These are phyloP conservation scores for Pichia californica DNA, from an alignment of 805 yeast species.

Conservation along the genomic window DNA sequence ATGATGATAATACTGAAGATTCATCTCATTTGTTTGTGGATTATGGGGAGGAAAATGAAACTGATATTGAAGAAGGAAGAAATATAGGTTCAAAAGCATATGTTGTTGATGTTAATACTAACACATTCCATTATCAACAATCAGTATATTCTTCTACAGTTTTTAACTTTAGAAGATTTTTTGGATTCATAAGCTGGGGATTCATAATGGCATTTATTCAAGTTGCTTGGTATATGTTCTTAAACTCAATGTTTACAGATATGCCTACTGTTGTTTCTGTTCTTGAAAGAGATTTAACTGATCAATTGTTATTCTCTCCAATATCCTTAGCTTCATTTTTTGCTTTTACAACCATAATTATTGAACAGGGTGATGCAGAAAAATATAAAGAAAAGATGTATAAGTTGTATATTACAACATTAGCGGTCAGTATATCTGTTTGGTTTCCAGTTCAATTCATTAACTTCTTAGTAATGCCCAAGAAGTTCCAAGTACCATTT, in stretches of 20 bases:
- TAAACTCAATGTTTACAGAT: slow-evolving; percentile 69
- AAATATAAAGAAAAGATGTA: slow-evolving; percentile 60
- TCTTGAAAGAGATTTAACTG: slow-evolving; percentile 79
- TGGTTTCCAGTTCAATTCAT: slow-evolving; percentile 81
- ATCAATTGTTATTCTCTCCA: slow-evolving; percentile 87
- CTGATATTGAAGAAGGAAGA: background rate
- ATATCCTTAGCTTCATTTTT: slow-evolving; percentile 74
- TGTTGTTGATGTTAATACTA: slow-evolving; percentile 1
- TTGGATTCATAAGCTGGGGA: slow-evolving; percentile 86
- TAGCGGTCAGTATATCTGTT: slow-evolving; percentile 61
- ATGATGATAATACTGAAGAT: background rate
- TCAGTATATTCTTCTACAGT: too few species aligned
- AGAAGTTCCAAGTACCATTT: slow-evolving; percentile 81
- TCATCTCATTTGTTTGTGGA: slow-evolving; percentile 27
- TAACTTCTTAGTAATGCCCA: slow-evolving; percentile 65
- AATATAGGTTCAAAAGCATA: slow-evolving; percentile 7
- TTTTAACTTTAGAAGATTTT: slow-evolving; percentile 64
- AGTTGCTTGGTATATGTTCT: slow-evolving; percentile 80
- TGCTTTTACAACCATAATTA: slow-evolving; percentile 72
- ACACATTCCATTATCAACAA: too few species aligned
- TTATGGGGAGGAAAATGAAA: slow-evolving; percentile 24
- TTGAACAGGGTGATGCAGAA: slow-evolving; percentile 65
- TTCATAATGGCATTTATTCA: slow-evolving; percentile 74
- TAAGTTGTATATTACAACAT: slow-evolving; percentile 59
- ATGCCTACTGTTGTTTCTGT: slow-evolving; percentile 83